Evolutionary conservation across 2,329 filamentous ascomycete genomes (phyloP).

Genomic region (Claviceps humidiphila): DNA sequence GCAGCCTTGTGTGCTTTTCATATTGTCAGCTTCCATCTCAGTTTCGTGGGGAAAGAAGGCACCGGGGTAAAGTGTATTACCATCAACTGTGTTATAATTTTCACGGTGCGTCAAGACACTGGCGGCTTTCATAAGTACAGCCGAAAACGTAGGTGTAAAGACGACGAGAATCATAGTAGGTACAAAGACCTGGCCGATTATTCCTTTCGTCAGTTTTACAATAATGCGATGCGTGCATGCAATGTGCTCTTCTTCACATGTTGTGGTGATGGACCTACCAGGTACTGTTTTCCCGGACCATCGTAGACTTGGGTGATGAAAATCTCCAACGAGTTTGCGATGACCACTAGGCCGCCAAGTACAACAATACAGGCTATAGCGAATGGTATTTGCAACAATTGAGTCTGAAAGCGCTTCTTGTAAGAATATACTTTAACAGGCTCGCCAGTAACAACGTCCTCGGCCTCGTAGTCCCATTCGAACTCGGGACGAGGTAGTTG

Average conservation of each 20-base stretch:
- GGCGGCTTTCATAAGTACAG: constrained; percentile 63
- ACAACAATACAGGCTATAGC: constrained; percentile 57
- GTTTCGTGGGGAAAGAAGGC: too few species aligned
- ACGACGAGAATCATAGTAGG: constrained; percentile 80
- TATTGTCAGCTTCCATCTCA: not conserved
- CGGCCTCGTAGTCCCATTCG: constrained; percentile 59
- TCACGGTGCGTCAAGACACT: constrained; percentile 68
- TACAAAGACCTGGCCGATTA: constrained; percentile 52
- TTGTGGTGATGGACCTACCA: constrained; percentile 40
- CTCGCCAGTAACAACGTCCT: constrained; percentile 74
- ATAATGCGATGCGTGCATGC: not conserved
- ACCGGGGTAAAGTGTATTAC: constrained; percentile 21
- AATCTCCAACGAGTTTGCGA: constrained; percentile 84
- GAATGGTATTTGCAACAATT: constrained; percentile 76
- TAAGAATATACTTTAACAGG: constrained; percentile 62
- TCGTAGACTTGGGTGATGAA: constrained; percentile 92
- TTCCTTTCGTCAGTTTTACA: not conserved
- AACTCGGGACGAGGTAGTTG: constrained; percentile 70
- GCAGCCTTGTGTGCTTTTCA: constrained; percentile 59
- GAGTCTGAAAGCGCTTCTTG: constrained; percentile 59
- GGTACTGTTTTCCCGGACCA: constrained; percentile 71
- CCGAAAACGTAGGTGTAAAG: constrained; percentile 64
- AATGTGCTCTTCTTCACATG: too few species aligned
- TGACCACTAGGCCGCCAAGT: constrained; percentile 70
- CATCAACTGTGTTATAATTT: constrained; percentile 80